phyloP scores from a whole-genome alignment of 805 yeast genomes.

The Yarrowia divulgata region DNA sequence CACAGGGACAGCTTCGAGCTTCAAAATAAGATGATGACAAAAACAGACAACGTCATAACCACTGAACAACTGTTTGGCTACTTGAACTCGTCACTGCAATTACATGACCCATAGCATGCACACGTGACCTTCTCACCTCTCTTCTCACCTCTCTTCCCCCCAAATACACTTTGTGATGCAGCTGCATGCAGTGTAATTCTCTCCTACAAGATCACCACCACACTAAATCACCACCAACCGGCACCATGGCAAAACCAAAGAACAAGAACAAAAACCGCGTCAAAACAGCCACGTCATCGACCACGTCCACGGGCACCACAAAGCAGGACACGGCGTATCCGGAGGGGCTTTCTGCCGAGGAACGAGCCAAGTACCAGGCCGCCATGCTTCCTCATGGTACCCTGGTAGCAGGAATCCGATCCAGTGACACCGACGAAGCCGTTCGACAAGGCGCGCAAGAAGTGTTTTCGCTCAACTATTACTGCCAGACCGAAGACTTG shows the following conservation, averaged over 20 bases:
- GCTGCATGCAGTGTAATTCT: conserved; percentile 28
- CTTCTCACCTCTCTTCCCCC: neutral
- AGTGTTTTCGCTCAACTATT: conserved; percentile 11
- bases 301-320: neutral
- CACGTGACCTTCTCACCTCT: too few relatives aligned
- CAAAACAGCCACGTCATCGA: neutral
- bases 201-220: conserved; percentile 17
- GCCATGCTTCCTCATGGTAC: conserved; percentile 24
- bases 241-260: conserved; percentile 35
- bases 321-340: conserved; percentile 3
- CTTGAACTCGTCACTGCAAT: neutral
- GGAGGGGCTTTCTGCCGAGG: conserved; percentile 28
- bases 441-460: neutral
- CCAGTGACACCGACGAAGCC: neutral
- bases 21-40: too few relatives aligned
- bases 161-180: conserved; percentile 3
- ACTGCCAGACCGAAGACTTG: conserved; percentile 20
- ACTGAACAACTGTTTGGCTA: too few relatives aligned
- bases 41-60: too few relatives aligned
- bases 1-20: too few relatives aligned
- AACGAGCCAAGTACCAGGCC: conserved; percentile 18
- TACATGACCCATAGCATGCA: neutral
- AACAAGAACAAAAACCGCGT: conserved; percentile 36
- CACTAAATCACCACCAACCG: neutral
- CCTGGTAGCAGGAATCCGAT: conserved; percentile 9